A percentile compares a stretch with the other conserved stretches of the same genome.
Conservation (phyloP, 805 yeast species). For the Candida coleopterorum region DNA sequence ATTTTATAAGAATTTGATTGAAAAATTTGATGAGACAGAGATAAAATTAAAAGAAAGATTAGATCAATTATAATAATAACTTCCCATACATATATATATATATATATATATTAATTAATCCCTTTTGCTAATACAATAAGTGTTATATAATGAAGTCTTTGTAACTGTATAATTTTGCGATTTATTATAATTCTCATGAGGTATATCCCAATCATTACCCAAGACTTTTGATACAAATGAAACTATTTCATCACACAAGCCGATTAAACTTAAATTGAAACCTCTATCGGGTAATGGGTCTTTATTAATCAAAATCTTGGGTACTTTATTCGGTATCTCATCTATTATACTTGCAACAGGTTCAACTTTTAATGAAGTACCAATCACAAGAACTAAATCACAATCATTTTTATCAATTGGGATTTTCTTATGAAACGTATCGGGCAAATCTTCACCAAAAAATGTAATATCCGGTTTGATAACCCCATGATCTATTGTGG, state of each 20-base stretch:
- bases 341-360: slow-evolving; percentile 41
- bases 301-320: slow-evolving; percentile 36
- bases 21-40: slow-evolving; percentile 65
- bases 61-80: slow-evolving; percentile 16
- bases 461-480: slow-evolving; percentile 89
- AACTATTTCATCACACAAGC: slow-evolving; percentile 39
- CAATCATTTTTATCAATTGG: slow-evolving; percentile 58
- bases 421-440: slow-evolving; percentile 28
- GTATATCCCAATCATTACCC: slow-evolving; percentile 30
- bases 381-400: slow-evolving; percentile 76
- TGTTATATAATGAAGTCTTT: not conserved
- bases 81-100: not conserved
- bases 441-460: slow-evolving; percentile 69
- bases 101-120: not conserved
- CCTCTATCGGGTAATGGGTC: slow-evolving; percentile 25
- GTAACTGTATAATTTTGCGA: not conserved
- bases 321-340: slow-evolving; percentile 27
- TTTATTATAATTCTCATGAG: slow-evolving; percentile 16
- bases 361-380: slow-evolving; percentile 74
- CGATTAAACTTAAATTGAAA: slow-evolving; percentile 36
- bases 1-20: slow-evolving; percentile 64
- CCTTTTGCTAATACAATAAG: slow-evolving; percentile 1
- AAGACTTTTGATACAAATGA: slow-evolving; percentile 25
- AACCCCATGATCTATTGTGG: slow-evolving; percentile 35
- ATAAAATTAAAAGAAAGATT: slow-evolving; percentile 20